Percentiles rank a stretch among this genome's conserved stretches.
Conservation (phyloP, 176 grass and related monocot species). For the Alloteropsis semialata region DNA sequence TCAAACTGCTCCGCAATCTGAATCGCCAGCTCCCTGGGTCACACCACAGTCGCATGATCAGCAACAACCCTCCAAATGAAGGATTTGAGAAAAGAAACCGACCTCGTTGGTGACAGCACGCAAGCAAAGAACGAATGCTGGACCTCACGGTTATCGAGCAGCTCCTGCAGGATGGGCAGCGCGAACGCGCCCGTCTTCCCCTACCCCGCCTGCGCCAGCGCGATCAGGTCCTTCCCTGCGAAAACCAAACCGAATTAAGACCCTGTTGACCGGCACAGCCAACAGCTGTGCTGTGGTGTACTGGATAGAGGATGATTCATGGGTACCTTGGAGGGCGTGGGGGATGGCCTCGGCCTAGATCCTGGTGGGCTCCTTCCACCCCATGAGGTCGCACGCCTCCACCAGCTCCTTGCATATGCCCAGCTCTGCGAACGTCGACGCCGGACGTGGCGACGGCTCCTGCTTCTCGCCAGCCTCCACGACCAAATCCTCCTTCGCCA, state of each 20-base stretch:
- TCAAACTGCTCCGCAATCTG: constrained; percentile 92
- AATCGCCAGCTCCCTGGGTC: constrained; percentile 86
- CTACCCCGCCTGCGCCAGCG: constrained; percentile 85
- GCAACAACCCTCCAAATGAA: neutral
- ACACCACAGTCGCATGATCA: neutral
- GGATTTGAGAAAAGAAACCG: neutral
- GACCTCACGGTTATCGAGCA: constrained; percentile 40
- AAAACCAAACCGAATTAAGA: neutral
- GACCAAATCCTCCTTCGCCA: constrained; percentile 13
- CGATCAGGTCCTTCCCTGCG: constrained; percentile 79
- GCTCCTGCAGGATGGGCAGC: constrained; percentile 70
- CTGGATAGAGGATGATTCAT: neutral
- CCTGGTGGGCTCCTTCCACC: constrained; percentile 52
- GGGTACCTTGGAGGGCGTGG: constrained; percentile 52
- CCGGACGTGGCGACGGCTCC: neutral
- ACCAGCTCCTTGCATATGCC: constrained; percentile 51
- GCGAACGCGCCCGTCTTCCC: constrained; percentile 91
- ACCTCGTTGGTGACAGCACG: constrained; percentile 73
- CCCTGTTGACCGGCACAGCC: neutral
- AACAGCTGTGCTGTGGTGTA: neutral
- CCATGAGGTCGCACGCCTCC: constrained; percentile 57
- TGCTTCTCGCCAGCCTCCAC: neutral
- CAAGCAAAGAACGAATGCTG: constrained; percentile 73
- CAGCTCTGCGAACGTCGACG: constrained; percentile 52
- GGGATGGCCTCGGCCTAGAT: constrained; percentile 61